Conservation (phyloP, 225 moss, liverwort and hornwort species). For the Marchantia paleacea region DNA sequence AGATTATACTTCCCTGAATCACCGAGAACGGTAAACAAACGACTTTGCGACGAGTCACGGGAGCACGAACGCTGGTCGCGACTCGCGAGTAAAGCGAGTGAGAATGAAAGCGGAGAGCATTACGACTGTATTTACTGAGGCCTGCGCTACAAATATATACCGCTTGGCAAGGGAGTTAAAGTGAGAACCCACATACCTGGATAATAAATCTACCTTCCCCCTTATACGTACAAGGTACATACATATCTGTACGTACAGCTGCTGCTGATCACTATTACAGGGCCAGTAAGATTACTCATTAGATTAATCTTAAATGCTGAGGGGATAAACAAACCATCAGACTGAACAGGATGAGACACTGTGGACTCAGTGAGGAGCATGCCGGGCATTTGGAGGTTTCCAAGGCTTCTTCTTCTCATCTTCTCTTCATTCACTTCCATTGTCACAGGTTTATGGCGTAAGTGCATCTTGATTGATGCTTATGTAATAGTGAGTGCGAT, state of each 20-base stretch:
- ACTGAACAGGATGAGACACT: not conserved
- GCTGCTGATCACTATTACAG: not conserved
- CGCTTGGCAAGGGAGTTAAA: not conserved
- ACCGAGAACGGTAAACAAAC: too few relatives aligned
- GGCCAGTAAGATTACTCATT: not conserved
- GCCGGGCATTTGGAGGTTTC: not conserved
- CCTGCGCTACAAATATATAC: too few relatives aligned
- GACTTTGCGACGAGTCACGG: too few relatives aligned
- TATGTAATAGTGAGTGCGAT: not conserved
- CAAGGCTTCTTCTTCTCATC: not conserved
- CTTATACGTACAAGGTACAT: not conserved
- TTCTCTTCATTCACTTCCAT: too few relatives aligned
- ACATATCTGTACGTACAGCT: not conserved
- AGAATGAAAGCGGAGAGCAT: too few relatives aligned
- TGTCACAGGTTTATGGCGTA: not conserved
- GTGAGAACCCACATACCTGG: not conserved
- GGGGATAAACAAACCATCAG: not conserved
- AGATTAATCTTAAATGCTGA: not conserved
- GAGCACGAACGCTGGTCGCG: too few relatives aligned
- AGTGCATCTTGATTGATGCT: not conserved
- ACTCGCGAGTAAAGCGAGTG: too few relatives aligned
- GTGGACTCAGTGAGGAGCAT: not conserved
- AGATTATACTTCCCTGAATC: too few relatives aligned
- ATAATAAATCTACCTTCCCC: not conserved
- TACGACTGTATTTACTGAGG: too few relatives aligned